Evolutionary conservation across 148 eudicot species (phyloP).

Genomic region (Rhododendron vialii): DNA sequence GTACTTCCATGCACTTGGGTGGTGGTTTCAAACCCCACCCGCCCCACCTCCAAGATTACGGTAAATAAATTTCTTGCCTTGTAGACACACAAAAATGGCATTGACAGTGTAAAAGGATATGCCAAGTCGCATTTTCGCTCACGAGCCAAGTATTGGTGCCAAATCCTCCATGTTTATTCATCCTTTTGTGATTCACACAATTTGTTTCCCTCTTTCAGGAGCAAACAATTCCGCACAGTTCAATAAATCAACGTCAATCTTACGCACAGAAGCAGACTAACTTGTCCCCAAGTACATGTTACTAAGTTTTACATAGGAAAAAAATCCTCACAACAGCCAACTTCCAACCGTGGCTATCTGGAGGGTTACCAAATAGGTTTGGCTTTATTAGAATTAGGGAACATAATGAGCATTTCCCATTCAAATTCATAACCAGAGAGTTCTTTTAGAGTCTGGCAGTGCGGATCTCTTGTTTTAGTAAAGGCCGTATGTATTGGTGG

Average conservation of each 20-base stretch:
- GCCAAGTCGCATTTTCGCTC: background rate
- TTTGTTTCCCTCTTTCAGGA: background rate
- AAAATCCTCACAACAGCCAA: background rate
- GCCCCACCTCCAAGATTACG: background rate
- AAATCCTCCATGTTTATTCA: background rate
- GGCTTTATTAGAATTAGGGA: background rate
- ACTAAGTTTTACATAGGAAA: background rate
- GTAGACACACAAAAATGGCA: background rate
- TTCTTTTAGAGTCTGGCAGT: conserved; percentile 48
- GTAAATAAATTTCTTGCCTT: background rate
- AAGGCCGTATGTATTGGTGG: conserved; percentile 61
- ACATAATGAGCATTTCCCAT: background rate
- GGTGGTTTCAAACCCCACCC: no score
- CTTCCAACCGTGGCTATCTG: background rate
- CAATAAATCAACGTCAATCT: background rate
- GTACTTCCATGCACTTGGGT: no score
- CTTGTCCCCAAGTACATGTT: background rate
- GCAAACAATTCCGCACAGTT: background rate
- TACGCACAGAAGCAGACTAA: background rate
- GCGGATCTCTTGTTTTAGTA: conserved; percentile 70
- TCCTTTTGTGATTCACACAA: background rate
- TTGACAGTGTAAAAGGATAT: background rate
- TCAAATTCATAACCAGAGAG: background rate
- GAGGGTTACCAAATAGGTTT: background rate
- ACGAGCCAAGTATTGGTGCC: background rate